Evolutionary conservation across 352 stramenopile genomes (phyloP).

Genomic region (Thraustochytrium striatum): DNA sequence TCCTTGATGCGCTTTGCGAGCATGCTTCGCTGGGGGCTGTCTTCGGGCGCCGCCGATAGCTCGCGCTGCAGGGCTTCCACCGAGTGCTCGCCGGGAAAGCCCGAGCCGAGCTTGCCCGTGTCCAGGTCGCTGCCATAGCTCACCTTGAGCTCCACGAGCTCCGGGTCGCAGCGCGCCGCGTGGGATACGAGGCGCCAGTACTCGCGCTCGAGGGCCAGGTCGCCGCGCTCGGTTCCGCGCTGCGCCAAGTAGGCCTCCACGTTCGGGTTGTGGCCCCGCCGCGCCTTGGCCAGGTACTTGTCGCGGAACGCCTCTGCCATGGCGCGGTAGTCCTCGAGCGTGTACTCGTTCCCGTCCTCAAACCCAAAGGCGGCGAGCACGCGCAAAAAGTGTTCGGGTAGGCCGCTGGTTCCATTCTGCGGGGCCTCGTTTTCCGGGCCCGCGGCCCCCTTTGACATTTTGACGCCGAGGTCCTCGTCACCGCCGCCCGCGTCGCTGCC

Average conservation of each 20-base stretch:
- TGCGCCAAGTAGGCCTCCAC: not conserved
- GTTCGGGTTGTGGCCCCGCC: not conserved
- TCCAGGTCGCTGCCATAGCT: conserved; percentile 87
- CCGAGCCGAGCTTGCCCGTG: conserved; percentile 71
- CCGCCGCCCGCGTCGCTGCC: not conserved
- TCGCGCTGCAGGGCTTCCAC: conserved; percentile 46
- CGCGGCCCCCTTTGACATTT: not conserved
- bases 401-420: not conserved
- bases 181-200: conserved; percentile 65
- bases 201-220: conserved; percentile 71
- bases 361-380: conserved; percentile 57
- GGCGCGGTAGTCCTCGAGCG: conserved; percentile 66
- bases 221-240: conserved; percentile 57
- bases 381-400: not conserved
- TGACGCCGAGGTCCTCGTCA: not conserved
- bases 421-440: not conserved
- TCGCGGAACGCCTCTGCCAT: conserved; percentile 68
- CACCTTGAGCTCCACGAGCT: conserved; percentile 67
- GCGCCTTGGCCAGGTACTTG: conserved; percentile 37
- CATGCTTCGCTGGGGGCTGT: not conserved
- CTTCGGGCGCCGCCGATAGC: not conserved
- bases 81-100: conserved; percentile 63
- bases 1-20: not conserved
- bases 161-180: conserved; percentile 8
- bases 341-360: conserved; percentile 74